These are phyloP conservation scores for Brettanomyces bruxellensis DNA, from an alignment of 805 yeast genomes.

Conservation along the genomic window DNA sequence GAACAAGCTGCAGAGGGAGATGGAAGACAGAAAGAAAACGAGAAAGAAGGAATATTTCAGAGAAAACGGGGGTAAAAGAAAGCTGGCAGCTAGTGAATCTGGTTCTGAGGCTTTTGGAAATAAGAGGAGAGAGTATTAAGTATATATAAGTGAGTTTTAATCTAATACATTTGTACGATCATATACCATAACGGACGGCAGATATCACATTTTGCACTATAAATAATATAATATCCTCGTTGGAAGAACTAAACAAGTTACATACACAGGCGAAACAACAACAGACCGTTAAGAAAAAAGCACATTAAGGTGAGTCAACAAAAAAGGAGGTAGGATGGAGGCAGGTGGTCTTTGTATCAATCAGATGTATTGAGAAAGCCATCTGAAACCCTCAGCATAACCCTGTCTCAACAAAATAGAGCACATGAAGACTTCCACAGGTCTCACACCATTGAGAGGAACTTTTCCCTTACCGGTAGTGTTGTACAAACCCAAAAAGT, in stretches of 20 bases:
- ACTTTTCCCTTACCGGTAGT: constrained; percentile 87
- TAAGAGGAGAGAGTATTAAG: constrained; percentile 4
- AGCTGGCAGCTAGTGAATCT: constrained; percentile 5
- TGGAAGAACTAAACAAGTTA: no score
- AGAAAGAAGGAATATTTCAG: constrained; percentile 83
- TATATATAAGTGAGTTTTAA: background rate
- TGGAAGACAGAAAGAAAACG: constrained; percentile 68
- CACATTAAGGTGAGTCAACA: background rate
- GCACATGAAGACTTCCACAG: constrained; percentile 95
- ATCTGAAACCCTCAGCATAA: constrained; percentile 95
- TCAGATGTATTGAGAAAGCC: constrained; percentile 93
- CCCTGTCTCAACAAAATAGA: constrained; percentile 98
- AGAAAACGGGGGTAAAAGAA: constrained; percentile 25
- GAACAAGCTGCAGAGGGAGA: constrained; percentile 64
- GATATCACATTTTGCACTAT: background rate
- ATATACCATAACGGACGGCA: background rate
- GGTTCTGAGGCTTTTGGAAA: constrained; percentile 1
- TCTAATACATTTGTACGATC: background rate
- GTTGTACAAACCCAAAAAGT: constrained; percentile 75
- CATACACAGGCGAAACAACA: background rate
- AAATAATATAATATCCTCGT: no score
- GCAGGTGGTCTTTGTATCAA: background rate
- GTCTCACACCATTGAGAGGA: constrained; percentile 65
- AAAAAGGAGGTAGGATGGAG: background rate
- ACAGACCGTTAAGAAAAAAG: background rate